Percentiles rank a stretch among this genome's conserved stretches.
Evolutionary conservation across 2,329 filamentous ascomycete species (phyloP).

Genomic region (Neofusicoccum parvum): DNA sequence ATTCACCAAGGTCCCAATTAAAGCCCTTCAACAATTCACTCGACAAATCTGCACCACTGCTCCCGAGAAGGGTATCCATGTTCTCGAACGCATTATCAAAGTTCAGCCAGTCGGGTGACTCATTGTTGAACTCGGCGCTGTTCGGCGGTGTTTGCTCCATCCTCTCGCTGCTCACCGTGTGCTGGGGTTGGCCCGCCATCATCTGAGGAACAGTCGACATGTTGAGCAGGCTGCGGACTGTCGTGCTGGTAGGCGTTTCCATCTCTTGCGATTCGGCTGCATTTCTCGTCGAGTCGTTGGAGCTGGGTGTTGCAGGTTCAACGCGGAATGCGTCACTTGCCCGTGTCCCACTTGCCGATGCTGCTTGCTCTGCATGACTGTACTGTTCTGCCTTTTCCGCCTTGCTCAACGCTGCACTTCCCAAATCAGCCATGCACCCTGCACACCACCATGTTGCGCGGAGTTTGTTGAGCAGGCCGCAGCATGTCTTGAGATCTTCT

Average conservation of each 20-base stretch:
- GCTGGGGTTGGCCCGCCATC: slow-evolving; percentile 26
- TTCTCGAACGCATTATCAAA: slow-evolving; percentile 45
- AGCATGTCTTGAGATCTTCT: slow-evolving; percentile 48
- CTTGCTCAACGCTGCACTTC: slow-evolving; percentile 41
- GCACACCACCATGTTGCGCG: slow-evolving; percentile 50
- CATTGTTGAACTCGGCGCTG: slow-evolving; percentile 30
- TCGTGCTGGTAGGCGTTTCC: not conserved
- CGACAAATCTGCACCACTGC: slow-evolving; percentile 35
- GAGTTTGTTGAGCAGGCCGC: slow-evolving; percentile 46
- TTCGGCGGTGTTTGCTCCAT: slow-evolving; percentile 26
- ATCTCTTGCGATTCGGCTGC: not conserved
- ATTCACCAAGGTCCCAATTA: slow-evolving; percentile 32
- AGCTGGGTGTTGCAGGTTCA: not conserved
- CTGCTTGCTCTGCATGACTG: slow-evolving; percentile 21
- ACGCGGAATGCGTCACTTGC: slow-evolving; percentile 15
- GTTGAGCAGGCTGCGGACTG: slow-evolving; percentile 5
- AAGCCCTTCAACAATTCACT: slow-evolving; percentile 38
- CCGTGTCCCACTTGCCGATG: not conserved
- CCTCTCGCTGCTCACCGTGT: slow-evolving; percentile 41
- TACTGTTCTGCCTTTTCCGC: slow-evolving; percentile 28
- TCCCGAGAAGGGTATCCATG: slow-evolving; percentile 41
- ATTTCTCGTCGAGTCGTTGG: not conserved
- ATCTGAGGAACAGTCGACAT: slow-evolving; percentile 12
- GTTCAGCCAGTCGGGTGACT: slow-evolving; percentile 42
- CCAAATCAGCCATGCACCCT: slow-evolving; percentile 49